Conservation (phyloP, 306 rosid genomes). For the Purshia tridentata region DNA sequence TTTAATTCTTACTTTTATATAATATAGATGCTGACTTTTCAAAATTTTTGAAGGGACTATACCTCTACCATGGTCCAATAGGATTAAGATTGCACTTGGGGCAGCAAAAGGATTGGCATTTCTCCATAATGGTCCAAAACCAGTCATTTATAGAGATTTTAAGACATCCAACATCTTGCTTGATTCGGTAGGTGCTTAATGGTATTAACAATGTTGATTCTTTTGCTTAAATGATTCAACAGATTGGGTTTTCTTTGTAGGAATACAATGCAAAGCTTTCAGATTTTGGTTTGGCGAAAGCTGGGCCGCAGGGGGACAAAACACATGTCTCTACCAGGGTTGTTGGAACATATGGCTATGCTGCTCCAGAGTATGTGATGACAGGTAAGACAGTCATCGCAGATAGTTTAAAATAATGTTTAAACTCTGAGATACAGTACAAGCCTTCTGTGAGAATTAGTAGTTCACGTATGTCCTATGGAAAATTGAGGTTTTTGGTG, state of each 20-base stretch:
- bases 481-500: too few relatives aligned
- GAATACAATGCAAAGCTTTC: constrained; percentile 97
- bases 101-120: constrained; percentile 98
- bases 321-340: constrained; percentile 97
- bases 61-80: constrained; percentile 93
- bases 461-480: neutral
- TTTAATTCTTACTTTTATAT: constrained; percentile 9
- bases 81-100: constrained; percentile 89
- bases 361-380: constrained; percentile 98
- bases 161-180: constrained; percentile 97
- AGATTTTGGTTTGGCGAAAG: constrained; percentile 97
- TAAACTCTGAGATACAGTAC: neutral
- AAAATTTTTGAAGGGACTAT: constrained; percentile 72
- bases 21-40: constrained; percentile 37
- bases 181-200: constrained; percentile 65
- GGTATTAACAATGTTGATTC: neutral
- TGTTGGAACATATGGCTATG: constrained; percentile 94
- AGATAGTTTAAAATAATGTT: constrained; percentile 22
- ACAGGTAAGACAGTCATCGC: constrained; percentile 55
- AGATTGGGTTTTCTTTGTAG: constrained; percentile 33
- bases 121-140: constrained; percentile 91
- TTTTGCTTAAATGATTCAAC: constrained; percentile 20
- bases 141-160: constrained; percentile 93
- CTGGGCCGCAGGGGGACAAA: constrained; percentile 97
- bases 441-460: neutral